A percentile compares a stretch with the other conserved stretches of the same genome.
Conservation (phyloP, 768 basidiomycete species). For the Phanerodontia chrysosporium region DNA sequence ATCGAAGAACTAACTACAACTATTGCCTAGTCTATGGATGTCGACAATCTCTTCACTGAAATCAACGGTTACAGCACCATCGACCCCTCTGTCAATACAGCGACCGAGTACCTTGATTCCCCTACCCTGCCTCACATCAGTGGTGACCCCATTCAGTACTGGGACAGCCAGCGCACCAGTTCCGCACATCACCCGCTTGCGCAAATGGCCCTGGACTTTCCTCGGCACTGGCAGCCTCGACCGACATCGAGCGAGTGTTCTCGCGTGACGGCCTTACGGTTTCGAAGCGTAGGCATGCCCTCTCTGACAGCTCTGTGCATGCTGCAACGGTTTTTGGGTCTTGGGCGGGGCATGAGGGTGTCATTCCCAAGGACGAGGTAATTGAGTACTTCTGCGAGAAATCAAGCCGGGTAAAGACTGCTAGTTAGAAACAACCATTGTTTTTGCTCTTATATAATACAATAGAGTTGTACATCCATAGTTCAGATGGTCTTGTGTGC, state of each 20-base stretch:
- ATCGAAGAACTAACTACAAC: too few species aligned
- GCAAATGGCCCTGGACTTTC: conserved; percentile 12
- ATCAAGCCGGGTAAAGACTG: too few species aligned
- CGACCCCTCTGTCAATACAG: too few species aligned
- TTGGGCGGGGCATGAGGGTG: conserved; percentile 15
- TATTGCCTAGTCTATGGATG: too few species aligned
- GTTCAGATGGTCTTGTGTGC: too few species aligned
- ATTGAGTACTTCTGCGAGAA: background rate
- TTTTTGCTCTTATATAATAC: too few species aligned
- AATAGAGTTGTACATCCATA: too few species aligned
- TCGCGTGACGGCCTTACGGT: conserved; percentile 25
- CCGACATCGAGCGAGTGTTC: conserved; percentile 27
- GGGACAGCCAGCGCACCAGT: background rate
- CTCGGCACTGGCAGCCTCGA: conserved; percentile 22
- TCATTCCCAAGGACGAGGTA: conserved; percentile 7
- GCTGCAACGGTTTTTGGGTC: conserved; percentile 23
- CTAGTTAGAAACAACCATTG: too few species aligned
- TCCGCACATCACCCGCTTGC: background rate
- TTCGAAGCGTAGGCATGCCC: conserved; percentile 8
- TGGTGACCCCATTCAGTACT: conserved; percentile 2
- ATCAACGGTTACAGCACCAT: too few species aligned
- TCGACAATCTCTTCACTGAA: too few species aligned
- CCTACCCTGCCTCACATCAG: background rate
- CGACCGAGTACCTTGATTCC: background rate
- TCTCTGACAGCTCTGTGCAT: conserved; percentile 22